Evolutionary conservation across 805 yeast genomes (phyloP).

Genomic region (Candida nemodendra): DNA sequence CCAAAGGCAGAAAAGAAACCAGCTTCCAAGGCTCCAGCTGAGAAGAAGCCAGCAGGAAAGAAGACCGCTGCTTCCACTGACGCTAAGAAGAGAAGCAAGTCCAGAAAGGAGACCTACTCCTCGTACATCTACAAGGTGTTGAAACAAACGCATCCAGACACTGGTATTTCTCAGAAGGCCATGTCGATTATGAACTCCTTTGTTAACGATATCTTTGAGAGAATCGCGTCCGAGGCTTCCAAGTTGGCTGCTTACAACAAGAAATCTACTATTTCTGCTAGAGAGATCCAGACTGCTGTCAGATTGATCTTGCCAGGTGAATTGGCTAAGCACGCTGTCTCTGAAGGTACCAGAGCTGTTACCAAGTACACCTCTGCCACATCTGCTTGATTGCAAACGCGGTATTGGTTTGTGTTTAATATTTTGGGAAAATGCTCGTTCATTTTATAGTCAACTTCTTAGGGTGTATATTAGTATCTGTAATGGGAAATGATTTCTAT

Average conservation of each 20-base stretch:
- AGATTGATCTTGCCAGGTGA: conserved; percentile 97
- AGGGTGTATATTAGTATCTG: conserved; percentile 35
- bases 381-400: conserved; percentile 29
- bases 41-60: conserved; percentile 89
- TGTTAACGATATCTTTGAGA: conserved; percentile 96
- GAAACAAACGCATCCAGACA: conserved; percentile 98
- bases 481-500: conserved; percentile 23
- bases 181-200: conserved; percentile 99
- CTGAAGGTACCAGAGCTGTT: conserved; percentile 98
- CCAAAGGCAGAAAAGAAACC: conserved; percentile 61
- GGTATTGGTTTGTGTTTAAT: conserved; percentile 11
- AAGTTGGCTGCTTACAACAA: conserved; percentile 98
- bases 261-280: conserved; percentile 95
- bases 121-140: conserved; percentile 98
- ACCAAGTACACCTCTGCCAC: conserved; percentile 82
- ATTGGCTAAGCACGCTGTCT: conserved; percentile 95
- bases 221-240: conserved; percentile 97
- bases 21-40: conserved; percentile 98
- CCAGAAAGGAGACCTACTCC: conserved; percentile 97
- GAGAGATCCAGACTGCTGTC: conserved; percentile 97
- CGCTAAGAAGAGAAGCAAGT: conserved; percentile 88
- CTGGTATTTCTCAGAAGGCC: conserved; percentile 98
- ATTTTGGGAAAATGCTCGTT: conserved; percentile 15
- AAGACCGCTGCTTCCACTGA: conserved; percentile 82
- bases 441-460: conserved; percentile 22